A percentile compares a stretch with the other conserved stretches of the same genome.
Conservation (phyloP, 352 stramenopile genomes). For the Pythium aphanidermatum region DNA sequence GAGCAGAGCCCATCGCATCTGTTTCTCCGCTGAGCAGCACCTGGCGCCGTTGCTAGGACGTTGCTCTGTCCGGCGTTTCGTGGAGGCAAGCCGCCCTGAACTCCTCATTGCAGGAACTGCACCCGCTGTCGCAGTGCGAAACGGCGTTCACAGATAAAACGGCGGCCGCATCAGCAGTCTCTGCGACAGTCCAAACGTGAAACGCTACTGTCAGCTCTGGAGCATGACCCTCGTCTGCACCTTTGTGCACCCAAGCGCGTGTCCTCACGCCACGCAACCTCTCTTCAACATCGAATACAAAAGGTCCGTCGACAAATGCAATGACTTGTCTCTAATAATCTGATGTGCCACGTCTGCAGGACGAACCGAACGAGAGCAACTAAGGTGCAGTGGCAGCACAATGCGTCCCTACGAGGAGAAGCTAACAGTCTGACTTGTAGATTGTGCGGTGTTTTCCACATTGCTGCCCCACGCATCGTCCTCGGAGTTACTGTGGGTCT, state of each 20-base stretch:
- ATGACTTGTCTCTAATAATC: neutral
- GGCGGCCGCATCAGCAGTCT: no score
- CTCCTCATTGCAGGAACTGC: no score
- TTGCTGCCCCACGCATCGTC: conserved; percentile 35
- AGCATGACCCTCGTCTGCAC: neutral
- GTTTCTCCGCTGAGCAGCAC: no score
- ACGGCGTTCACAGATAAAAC: no score
- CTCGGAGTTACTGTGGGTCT: conserved; percentile 38
- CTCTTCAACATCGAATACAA: conserved; percentile 19
- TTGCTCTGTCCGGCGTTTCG: no score
- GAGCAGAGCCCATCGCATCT: no score
- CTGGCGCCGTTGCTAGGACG: no score
- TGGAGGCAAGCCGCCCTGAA: no score
- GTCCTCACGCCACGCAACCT: conserved; percentile 8
- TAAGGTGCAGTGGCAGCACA: conserved; percentile 23
- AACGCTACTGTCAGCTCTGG: no score
- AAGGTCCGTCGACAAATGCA: conserved; percentile 1
- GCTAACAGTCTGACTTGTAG: conserved; percentile 13
- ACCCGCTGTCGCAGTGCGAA: no score
- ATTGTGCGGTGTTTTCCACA: conserved; percentile 52
- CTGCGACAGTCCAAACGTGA: no score
- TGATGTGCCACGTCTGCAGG: neutral
- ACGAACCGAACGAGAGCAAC: conserved; percentile 29
- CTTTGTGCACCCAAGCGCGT: neutral
- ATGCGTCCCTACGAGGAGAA: neutral